Evolutionary conservation across 371 early-diverging fungal genomes (phyloP), one percentile per base, ranked within the genome.

Genomic region (Gilbertella persicaria): DNA sequence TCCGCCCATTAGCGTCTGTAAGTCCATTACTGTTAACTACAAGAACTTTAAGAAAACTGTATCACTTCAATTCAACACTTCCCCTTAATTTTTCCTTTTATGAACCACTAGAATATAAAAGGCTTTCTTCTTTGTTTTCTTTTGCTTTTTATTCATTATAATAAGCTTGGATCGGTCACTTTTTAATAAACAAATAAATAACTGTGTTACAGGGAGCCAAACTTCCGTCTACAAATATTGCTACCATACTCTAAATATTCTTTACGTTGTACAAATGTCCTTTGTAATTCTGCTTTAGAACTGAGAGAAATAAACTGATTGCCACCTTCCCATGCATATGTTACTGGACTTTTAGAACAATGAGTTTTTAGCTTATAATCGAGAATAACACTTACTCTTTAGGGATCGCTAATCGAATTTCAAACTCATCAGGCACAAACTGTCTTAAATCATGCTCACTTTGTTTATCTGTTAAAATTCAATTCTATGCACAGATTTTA

Each of bases 361-460:
- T 35, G 23, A 30, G 13, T 13, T 40, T 5, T 19, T 14, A 14
- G 5, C 2, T 4, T 20, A 6, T 33, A 45, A 38, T 7, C 19
- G 59, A 26, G 42, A 21, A 25, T 50, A 38, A 26, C 21, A 60
- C 83, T 75, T 80, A 88, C 90, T 84, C 68, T 28, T 71, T 62
- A 10, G 89, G 85, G 21, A 72, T 61, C 6, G 71, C 75, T 13
- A 91, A 66, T 12, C 85, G 70, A 19, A 91, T 67, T n/a, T 82
- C 83, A 53, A 69, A 86, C 26, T 86, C 83, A 13, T 67, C 69
- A 1, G 91, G 86, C 7, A 76, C 85, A 49, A 86, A 24, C 13
- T 71, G 64, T 23, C 88, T 81, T 36, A 94, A 58, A 41, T 92
- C 94, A 29, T 71, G 61, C 25, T 73, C 67, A 21, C 83, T 82